These are phyloP conservation scores for Wickerhamomyces mucosus DNA, from an alignment of 805 yeast genomes.

Conservation along the genomic window DNA sequence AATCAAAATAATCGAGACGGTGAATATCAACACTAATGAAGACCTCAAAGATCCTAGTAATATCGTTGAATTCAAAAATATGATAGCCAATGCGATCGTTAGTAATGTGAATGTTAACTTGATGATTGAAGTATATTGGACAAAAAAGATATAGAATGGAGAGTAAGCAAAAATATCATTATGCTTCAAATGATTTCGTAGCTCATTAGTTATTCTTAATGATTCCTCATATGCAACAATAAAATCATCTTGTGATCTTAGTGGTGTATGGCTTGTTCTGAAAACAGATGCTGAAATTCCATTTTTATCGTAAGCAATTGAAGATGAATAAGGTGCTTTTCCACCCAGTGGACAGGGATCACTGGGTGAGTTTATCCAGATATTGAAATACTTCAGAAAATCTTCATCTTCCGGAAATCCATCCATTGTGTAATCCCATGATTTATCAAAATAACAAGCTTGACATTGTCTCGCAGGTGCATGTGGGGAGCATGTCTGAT, in stretches of 20 bases:
- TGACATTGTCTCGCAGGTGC: slow-evolving; percentile 66
- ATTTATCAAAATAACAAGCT: slow-evolving; percentile 54
- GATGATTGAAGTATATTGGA: slow-evolving; percentile 68
- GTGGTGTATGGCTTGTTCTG: slow-evolving; percentile 70
- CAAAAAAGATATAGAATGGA: slow-evolving; percentile 87
- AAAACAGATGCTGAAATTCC: slow-evolving; percentile 53
- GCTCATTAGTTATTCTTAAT: slow-evolving; percentile 50
- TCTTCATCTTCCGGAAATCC: slow-evolving; percentile 74
- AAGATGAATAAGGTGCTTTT: slow-evolving; percentile 74
- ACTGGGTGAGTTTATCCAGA: slow-evolving; percentile 80
- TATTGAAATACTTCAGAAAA: slow-evolving; percentile 60
- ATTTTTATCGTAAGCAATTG: slow-evolving; percentile 38
- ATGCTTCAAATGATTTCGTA: slow-evolving; percentile 32
- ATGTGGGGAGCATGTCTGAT: slow-evolving; percentile 55
- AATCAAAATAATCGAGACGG: slow-evolving; percentile 55
- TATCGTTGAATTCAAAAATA: slow-evolving; percentile 42
- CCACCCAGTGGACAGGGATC: slow-evolving; percentile 95
- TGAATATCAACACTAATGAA: slow-evolving; percentile 44
- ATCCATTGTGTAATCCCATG: slow-evolving; percentile 65
- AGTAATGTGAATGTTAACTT: slow-evolving; percentile 47
- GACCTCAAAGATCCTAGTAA: slow-evolving; percentile 61
- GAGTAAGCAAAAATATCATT: slow-evolving; percentile 75
- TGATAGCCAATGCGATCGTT: slow-evolving; percentile 38
- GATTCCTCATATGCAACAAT: slow-evolving; percentile 73
- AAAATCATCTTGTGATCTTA: slow-evolving; percentile 76